Evolutionary conservation across 371 early-diverging fungal species (phyloP), one percentile per base, ranked within the genome.

Genomic region (Mucor racemosus): DNA sequence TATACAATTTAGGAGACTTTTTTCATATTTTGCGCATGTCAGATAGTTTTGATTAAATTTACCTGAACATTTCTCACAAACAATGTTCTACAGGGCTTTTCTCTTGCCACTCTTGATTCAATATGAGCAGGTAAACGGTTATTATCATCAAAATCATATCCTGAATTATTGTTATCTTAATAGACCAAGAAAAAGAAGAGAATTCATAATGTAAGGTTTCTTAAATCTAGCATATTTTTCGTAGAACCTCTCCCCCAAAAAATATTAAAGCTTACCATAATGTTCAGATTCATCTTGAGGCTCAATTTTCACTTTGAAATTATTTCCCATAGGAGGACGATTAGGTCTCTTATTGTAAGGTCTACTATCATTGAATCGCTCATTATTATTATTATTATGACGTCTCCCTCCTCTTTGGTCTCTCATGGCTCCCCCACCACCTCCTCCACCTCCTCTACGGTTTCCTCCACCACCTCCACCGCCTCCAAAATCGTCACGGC

Each of bases 1-100:
- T 26, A 14, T 19, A n/a, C 11, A 46, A 33, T 39, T 58, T 42
- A 40, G 38, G 19, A 62, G 35, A 40, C 53, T 19, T 53, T 53
- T 26, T 10, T 53, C 8, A 19, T n/a, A 15, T 6, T 8, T 48
- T 48, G 10, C 19, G 50, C 26, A 3, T 13, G 5, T 31, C 33
- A 54, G 26, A 5, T 13, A 33, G 31, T 57, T 75, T 83, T 26
- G 26, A 26, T 26, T 26, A 26, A 26, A 26, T 26, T 26, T 26
- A 85, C 85, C 84, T 85, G 83, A 68, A 83, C 76, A 73, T 85
- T 80, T 74, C 85, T 80, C 31, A 85, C 77, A 67, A 85, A 85
- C 33, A 85, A 63, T 11, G 85, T 85, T 72, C 85, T 72, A 63
- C 84, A 84, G 41, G 84, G 84, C 57, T 77, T 75, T 60, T 84